Percentiles rank a stretch among this genome's conserved stretches.
These are phyloP conservation scores for Kwoniella shandongensis DNA, from an alignment of 768 basidiomycete genomes.

Conservation along the genomic window DNA sequence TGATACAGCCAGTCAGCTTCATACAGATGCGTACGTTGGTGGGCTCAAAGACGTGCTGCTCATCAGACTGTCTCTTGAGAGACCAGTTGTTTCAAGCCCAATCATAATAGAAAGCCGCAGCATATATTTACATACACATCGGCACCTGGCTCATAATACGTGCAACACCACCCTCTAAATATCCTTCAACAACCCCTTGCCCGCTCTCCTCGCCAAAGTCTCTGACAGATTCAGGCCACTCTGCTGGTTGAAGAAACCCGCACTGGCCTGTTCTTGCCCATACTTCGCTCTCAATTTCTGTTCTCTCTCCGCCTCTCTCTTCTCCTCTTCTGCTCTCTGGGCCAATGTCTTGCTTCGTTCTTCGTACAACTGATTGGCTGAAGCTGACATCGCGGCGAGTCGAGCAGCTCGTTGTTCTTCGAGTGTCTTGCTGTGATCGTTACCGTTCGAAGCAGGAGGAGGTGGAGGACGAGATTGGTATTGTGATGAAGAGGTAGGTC, in stretches of 20 bases:
- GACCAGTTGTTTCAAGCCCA: too few species aligned
- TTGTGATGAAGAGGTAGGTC: conserved; percentile 28
- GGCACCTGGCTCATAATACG: too few species aligned
- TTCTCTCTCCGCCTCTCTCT: conserved; percentile 71
- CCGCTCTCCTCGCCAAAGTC: conserved; percentile 47
- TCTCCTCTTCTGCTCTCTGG: conserved; percentile 70
- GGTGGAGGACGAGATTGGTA: conserved; percentile 1
- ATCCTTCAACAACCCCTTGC: conserved; percentile 52
- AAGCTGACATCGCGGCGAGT: conserved; percentile 82
- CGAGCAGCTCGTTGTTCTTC: conserved; percentile 65
- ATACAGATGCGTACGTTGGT: too few species aligned
- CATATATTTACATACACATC: too few species aligned
- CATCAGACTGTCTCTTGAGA: too few species aligned
- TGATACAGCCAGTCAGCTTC: too few species aligned
- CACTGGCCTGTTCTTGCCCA: conserved; percentile 71
- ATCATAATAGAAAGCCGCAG: too few species aligned
- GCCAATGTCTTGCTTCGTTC: conserved; percentile 74
- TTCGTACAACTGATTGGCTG: conserved; percentile 66
- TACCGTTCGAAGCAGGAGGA: conserved; percentile 1
- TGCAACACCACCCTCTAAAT: too few species aligned
- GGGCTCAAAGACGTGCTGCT: too few species aligned
- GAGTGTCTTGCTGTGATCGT: conserved; percentile 10
- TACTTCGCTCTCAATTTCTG: conserved; percentile 61
- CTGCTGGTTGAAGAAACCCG: conserved; percentile 75
- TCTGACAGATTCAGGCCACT: conserved; percentile 55